Evolutionary conservation across 345 rosid genomes (phyloP).

Genomic region (Eucalyptus pauciflora): DNA sequence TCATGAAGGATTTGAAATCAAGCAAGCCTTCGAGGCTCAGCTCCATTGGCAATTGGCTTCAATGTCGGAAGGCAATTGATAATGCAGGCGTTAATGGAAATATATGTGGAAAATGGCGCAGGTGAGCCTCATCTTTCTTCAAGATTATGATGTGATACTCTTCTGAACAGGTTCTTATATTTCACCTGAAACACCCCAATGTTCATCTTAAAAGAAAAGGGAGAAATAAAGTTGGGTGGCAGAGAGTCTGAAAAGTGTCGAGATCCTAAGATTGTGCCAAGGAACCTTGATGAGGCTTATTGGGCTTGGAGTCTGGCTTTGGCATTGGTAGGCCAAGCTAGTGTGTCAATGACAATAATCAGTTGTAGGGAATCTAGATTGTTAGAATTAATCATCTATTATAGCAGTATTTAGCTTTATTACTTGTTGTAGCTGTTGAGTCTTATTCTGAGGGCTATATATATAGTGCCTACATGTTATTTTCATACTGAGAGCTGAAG

Average conservation of each 20-base stretch:
- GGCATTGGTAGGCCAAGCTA: not conserved
- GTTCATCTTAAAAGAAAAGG: not conserved
- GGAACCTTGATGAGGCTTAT: not conserved
- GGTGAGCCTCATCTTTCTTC: constrained; percentile 26
- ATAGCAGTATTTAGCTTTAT: not conserved
- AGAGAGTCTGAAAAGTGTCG: not conserved
- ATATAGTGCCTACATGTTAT: not conserved
- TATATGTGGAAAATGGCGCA: constrained; percentile 97
- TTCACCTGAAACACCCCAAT: not conserved
- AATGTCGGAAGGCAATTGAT: constrained; percentile 47
- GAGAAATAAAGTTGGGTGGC: not conserved
- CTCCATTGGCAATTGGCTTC: constrained; percentile 82
- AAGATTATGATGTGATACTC: not conserved
- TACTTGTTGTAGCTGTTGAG: not conserved
- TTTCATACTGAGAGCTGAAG: not conserved
- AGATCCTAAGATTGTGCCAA: not conserved
- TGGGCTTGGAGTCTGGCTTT: not conserved
- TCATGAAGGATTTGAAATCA: constrained; percentile 28
- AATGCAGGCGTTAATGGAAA: constrained; percentile 23
- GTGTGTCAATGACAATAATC: not conserved
- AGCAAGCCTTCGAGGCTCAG: constrained; percentile 11
- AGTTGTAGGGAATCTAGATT: not conserved
- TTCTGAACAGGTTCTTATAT: not conserved
- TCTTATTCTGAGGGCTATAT: not conserved
- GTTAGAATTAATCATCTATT: not conserved